A percentile compares a stretch with the other conserved stretches of the same genome.
phyloP scores from a whole-genome alignment of 352 stramenopile genomes.

The Globisporangium acanthophoron region DNA sequence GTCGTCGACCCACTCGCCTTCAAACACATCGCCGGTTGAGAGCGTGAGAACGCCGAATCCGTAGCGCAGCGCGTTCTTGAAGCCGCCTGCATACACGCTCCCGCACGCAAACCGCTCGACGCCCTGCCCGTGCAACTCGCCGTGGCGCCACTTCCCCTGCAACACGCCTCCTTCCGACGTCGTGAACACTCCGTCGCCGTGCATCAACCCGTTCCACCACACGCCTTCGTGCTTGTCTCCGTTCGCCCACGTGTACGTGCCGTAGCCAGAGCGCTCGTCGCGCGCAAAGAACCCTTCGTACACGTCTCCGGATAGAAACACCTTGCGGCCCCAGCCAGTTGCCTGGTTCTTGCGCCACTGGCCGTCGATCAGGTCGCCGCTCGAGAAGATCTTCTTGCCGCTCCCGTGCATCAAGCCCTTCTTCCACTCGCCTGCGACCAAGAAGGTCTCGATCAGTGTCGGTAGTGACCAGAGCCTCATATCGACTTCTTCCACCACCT shows the following conservation, averaged over 20 bases:
- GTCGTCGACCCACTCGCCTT: slow-evolving; percentile 54
- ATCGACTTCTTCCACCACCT: slow-evolving; percentile 26
- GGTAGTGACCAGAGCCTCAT: too few species aligned
- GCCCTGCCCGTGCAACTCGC: slow-evolving; percentile 33
- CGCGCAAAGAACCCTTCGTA: slow-evolving; percentile 63
- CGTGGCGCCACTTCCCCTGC: slow-evolving; percentile 42
- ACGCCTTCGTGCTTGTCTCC: slow-evolving; percentile 60
- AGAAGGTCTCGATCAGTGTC: background rate
- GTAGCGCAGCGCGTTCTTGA: slow-evolving; percentile 31
- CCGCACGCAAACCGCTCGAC: slow-evolving; percentile 54
- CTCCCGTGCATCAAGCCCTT: slow-evolving; percentile 71
- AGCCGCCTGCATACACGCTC: slow-evolving; percentile 51
- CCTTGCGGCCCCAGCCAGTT: slow-evolving; percentile 57
- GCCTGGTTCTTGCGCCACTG: slow-evolving; percentile 57
- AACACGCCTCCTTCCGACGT: slow-evolving; percentile 25
- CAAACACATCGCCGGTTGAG: slow-evolving; percentile 54
- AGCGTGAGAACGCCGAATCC: slow-evolving; percentile 59
- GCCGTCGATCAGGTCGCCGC: slow-evolving; percentile 57
- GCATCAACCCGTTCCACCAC: slow-evolving; percentile 52
- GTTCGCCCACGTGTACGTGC: slow-evolving; percentile 66
- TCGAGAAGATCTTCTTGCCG: slow-evolving; percentile 61
- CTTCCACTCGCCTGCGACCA: slow-evolving; percentile 59
- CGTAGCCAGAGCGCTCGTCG: slow-evolving; percentile 59
- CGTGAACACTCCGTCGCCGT: slow-evolving; percentile 57
- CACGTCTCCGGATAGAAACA: slow-evolving; percentile 56